Evolutionary conservation across 345 rosid species (phyloP).

Genomic region (Moricandia arvensis): DNA sequence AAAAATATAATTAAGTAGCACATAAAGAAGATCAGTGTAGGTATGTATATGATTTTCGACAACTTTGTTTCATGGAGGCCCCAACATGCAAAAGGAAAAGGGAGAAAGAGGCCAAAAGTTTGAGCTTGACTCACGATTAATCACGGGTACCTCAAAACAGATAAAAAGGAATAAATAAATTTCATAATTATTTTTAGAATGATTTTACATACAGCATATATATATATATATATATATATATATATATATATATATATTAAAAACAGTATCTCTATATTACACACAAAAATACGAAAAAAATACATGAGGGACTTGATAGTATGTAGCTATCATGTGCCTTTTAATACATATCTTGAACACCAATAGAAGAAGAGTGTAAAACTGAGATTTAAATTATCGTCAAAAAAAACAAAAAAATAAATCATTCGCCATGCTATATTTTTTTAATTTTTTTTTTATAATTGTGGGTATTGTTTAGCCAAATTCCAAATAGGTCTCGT

Average conservation of each 20-base stretch:
- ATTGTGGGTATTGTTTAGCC: no score
- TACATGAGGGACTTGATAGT: no score
- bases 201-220: background rate
- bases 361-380: background rate
- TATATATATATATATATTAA: no score
- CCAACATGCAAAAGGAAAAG: constrained; percentile 37
- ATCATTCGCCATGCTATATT: no score
- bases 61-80: constrained; percentile 35
- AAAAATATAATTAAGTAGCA: background rate
- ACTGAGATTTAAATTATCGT: background rate
- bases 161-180: background rate
- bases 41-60: constrained; percentile 29
- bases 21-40: constrained; percentile 28
- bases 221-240: no score
- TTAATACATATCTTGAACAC: no score
- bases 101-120: constrained; percentile 28
- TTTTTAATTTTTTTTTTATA: no score
- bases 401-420: no score
- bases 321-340: no score
- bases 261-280: background rate
- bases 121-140: constrained; percentile 39
- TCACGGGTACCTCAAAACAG: constrained; percentile 45
- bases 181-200: background rate
- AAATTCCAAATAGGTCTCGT: no score
- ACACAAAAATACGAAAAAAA: no score